phyloP scores from a whole-genome alignment of 768 basidiomycete genomes.

The Rhizopogon salebrosus region DNA sequence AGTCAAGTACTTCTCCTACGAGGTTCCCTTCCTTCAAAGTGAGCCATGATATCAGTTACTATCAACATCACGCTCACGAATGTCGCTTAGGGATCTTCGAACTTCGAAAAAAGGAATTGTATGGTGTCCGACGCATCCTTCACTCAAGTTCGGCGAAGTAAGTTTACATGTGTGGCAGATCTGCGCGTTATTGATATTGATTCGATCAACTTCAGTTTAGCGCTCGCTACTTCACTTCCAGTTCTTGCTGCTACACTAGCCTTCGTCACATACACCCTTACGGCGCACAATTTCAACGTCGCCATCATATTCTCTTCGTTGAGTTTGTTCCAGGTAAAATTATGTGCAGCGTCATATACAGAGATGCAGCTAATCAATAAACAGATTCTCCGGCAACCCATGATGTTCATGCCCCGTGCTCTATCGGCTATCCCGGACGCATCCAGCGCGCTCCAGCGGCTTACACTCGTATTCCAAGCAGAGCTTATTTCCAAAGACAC shows the following conservation, averaged over 20 bases:
- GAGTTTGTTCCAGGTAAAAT: constrained; percentile 47
- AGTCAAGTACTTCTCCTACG: constrained; percentile 77
- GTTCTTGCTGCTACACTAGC: constrained; percentile 62
- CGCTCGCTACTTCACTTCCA: constrained; percentile 54
- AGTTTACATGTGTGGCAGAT: constrained; percentile 9
- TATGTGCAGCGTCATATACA: neutral
- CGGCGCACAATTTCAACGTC: constrained; percentile 50
- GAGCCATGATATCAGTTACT: constrained; percentile 13
- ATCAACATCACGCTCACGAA: neutral
- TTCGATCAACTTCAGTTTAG: constrained; percentile 30
- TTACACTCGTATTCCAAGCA: constrained; percentile 41
- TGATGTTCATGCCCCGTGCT: constrained; percentile 61
- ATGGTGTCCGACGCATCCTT: constrained; percentile 51
- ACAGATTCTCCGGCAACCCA: constrained; percentile 62
- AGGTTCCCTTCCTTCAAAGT: constrained; percentile 63
- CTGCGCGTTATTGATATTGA: neutral
- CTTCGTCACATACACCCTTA: constrained; percentile 60
- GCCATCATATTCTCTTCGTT: constrained; percentile 66
- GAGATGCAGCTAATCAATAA: neutral
- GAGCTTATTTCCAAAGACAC: constrained; percentile 40
- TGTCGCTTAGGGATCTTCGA: constrained; percentile 42
- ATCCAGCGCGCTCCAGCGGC: constrained; percentile 51
- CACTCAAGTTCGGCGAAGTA: constrained; percentile 61
- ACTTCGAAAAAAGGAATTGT: constrained; percentile 50
- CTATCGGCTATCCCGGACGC: constrained; percentile 63